Evolutionary conservation across 2,329 filamentous ascomycete species (phyloP).

Genomic region (Fusarium camptoceras): DNA sequence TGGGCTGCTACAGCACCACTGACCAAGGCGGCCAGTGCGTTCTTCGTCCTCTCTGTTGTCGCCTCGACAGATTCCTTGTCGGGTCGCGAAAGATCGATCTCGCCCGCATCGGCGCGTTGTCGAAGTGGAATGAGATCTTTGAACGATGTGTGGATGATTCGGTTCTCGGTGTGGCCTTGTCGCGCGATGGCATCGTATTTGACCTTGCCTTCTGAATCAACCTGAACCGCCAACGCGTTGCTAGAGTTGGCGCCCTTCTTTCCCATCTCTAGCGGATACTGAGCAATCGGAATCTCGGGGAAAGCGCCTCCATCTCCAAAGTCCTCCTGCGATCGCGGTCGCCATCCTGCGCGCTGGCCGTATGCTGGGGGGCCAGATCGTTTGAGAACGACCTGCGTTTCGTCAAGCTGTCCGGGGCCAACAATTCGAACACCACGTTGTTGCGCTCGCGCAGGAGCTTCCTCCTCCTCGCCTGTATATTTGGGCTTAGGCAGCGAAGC

Average conservation of each 20-base stretch:
- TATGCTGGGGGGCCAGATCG: constrained; percentile 88
- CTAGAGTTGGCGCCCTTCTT: constrained; percentile 78
- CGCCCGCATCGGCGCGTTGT: constrained; percentile 91
- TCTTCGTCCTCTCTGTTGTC: constrained; percentile 88
- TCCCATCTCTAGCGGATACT: constrained; percentile 97
- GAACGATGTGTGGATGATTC: constrained; percentile 94
- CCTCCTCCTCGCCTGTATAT: constrained; percentile 91
- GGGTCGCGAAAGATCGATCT: constrained; percentile 87
- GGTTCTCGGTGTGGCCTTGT: constrained; percentile 84
- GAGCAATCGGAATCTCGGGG: constrained; percentile 91
- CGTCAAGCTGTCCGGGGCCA: constrained; percentile 81
- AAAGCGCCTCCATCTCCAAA: constrained; percentile 97
- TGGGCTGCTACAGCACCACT: constrained; percentile 89
- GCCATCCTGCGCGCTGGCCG: constrained; percentile 88
- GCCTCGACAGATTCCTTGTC: constrained; percentile 85
- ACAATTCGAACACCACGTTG: constrained; percentile 86
- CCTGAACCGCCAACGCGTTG: constrained; percentile 92
- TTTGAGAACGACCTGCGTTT: constrained; percentile 86
- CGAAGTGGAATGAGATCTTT: constrained; percentile 95
- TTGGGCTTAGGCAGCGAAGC: constrained; percentile 88
- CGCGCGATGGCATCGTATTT: constrained; percentile 96
- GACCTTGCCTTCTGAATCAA: constrained; percentile 90
- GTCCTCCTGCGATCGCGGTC: constrained; percentile 87
- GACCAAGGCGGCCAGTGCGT: constrained; percentile 84
- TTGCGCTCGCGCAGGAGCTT: constrained; percentile 76